Percentiles rank a stretch among this genome's conserved stretches.
Conservation (phyloP, 2,329 filamentous ascomycete genomes). For the Exophiala alcalophila region DNA sequence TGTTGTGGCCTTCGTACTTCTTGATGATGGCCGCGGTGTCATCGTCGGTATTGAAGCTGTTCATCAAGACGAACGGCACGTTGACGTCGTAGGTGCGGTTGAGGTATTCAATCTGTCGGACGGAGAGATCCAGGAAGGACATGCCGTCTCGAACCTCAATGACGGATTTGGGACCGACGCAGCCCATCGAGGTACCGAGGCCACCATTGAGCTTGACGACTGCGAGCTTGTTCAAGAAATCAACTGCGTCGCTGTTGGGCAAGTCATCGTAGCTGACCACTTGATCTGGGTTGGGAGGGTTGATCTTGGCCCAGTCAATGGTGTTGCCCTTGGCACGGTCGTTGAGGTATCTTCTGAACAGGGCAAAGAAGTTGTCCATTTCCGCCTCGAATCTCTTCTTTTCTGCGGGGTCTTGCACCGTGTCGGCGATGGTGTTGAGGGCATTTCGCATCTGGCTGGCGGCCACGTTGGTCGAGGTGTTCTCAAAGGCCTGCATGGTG, state of each 20-base stretch:
- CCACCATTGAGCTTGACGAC: conserved; percentile 99
- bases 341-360: conserved; percentile 97
- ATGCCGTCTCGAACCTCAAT: conserved; percentile 99
- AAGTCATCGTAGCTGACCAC: conserved; percentile 93
- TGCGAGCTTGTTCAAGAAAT: conserved; percentile 94
- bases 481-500: conserved; percentile 81
- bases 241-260: conserved; percentile 81
- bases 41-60: conserved; percentile 99
- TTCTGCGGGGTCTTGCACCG: conserved; percentile 71
- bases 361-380: conserved; percentile 99
- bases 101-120: conserved; percentile 97
- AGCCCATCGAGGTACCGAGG: conserved; percentile 99
- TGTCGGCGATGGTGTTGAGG: conserved; percentile 87
- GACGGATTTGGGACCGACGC: conserved; percentile 97
- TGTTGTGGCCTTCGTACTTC: conserved; percentile 99
- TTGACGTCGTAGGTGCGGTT: conserved; percentile 98
- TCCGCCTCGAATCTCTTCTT: conserved; percentile 92
- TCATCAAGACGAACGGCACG: conserved; percentile 98
- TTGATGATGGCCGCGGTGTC: conserved; percentile 99
- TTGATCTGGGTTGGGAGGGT: conserved; percentile 86
- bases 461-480: conserved; percentile 96
- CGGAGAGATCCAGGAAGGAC: conserved; percentile 98
- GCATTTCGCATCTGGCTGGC: conserved; percentile 99
- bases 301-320: conserved; percentile 95
- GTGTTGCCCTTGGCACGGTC: conserved; percentile 98